Evolutionary conservation across 2,329 filamentous ascomycete genomes (phyloP).

Genomic region (Pseudogymnoascus sp.): DNA sequence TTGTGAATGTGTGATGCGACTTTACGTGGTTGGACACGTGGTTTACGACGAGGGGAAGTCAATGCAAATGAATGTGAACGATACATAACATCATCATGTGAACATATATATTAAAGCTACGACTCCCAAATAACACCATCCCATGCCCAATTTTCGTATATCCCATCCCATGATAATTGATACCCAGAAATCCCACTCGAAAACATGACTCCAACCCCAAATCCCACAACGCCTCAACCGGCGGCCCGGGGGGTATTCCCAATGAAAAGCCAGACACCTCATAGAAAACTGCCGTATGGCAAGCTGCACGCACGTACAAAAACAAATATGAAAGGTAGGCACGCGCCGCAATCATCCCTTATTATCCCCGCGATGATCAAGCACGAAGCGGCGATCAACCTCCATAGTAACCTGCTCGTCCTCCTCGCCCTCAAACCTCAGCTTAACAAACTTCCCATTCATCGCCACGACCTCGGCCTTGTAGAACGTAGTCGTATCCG

Average conservation of each 20-base stretch:
- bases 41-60: neutral
- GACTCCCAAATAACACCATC: neutral
- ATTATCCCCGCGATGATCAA: constrained; percentile 54
- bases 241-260: neutral
- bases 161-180: no score
- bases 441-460: constrained; percentile 50
- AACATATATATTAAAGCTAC: neutral
- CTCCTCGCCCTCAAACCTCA: constrained; percentile 77
- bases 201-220: neutral
- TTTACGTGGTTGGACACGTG: neutral
- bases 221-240: neutral
- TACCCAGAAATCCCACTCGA: neutral
- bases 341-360: neutral
- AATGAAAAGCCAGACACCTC: constrained; percentile 1
- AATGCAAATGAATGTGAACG: neutral
- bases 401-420: constrained; percentile 67
- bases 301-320: neutral
- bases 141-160: neutral
- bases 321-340: neutral
- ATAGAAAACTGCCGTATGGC: neutral
- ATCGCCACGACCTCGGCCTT: constrained; percentile 73
- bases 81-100: neutral
- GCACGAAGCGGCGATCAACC: constrained; percentile 68
- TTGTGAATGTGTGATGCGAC: neutral
- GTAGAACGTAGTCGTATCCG: constrained; percentile 80